Conservation (phyloP, 140 eudicot genomes). For the Ambrosia hybrid region DNA sequence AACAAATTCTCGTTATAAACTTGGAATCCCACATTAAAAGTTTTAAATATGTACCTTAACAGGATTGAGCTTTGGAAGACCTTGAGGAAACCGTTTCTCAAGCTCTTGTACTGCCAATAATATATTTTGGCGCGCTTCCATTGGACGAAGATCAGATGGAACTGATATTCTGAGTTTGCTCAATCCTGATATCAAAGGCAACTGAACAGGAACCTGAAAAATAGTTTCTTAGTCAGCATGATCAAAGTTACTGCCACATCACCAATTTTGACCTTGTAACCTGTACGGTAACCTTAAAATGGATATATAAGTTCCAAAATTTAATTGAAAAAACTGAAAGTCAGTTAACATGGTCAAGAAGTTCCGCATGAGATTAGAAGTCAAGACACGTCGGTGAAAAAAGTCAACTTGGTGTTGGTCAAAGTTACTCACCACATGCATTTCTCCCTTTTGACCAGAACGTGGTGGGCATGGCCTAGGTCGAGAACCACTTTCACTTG, state of each 20-base stretch:
- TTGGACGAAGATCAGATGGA: constrained; percentile 91
- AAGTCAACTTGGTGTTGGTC: background rate
- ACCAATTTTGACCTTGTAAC: background rate
- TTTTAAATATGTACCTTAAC: constrained; percentile 57
- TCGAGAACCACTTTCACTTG: constrained; percentile 89
- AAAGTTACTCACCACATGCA: constrained; percentile 81
- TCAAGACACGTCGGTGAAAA: constrained; percentile 4
- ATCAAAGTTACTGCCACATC: background rate
- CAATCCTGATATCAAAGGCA: constrained; percentile 75
- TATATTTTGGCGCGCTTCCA: constrained; percentile 80
- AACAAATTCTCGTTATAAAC: background rate
- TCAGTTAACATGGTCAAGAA: constrained; percentile 16
- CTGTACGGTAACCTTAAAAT: background rate
- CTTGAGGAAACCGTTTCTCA: constrained; percentile 84
- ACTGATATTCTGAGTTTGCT: constrained; percentile 81
- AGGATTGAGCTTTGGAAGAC: constrained; percentile 96
- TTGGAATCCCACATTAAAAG: background rate
- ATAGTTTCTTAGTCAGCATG: background rate
- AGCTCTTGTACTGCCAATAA: constrained; percentile 88
- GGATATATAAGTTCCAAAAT: background rate
- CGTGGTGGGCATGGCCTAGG: constrained; percentile 98
- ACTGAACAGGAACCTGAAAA: constrained; percentile 93
- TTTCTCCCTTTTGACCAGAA: constrained; percentile 96
- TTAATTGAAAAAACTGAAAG: background rate
- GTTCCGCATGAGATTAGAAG: too few relatives aligned